A percentile compares a stretch with the other conserved stretches of the same genome.
Evolutionary conservation across 2,329 filamentous ascomycete genomes (phyloP).

Genomic region (Ilyonectria mors-panacis): DNA sequence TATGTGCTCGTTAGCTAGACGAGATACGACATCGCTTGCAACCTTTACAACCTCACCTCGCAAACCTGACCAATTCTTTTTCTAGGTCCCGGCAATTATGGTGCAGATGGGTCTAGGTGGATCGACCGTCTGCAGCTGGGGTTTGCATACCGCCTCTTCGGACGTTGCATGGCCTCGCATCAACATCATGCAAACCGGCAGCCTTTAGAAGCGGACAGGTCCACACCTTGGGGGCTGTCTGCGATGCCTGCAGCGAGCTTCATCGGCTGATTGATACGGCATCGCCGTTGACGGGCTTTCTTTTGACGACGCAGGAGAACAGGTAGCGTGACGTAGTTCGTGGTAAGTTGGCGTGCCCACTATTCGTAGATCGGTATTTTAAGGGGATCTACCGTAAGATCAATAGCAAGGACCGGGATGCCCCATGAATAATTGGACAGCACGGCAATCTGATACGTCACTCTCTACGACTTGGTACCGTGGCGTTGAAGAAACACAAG

Average conservation of each 20-base stretch:
- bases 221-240: not conserved
- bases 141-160: conserved; percentile 41
- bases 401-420: not conserved
- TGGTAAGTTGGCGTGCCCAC: not conserved
- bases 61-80: not conserved
- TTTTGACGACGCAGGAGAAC: not conserved
- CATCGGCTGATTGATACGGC: not conserved
- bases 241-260: not conserved
- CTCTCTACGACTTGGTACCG: not conserved
- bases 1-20: not conserved
- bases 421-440: not conserved
- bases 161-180: conserved; percentile 19
- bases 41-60: not conserved
- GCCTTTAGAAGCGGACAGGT: not conserved
- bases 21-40: not conserved
- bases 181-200: conserved; percentile 31
- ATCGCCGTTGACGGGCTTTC: not conserved
- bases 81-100: conserved; percentile 7
- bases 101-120: conserved; percentile 38
- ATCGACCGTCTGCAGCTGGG: conserved; percentile 32
- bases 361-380: not conserved
- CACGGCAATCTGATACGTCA: not conserved
- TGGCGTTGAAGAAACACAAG: not conserved
- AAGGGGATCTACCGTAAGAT: not conserved
- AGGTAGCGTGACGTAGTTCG: not conserved